Evolutionary conservation across 345 rosid genomes (phyloP), one percentile per base, ranked within the genome.

Genomic region (Microcos paniculata): DNA sequence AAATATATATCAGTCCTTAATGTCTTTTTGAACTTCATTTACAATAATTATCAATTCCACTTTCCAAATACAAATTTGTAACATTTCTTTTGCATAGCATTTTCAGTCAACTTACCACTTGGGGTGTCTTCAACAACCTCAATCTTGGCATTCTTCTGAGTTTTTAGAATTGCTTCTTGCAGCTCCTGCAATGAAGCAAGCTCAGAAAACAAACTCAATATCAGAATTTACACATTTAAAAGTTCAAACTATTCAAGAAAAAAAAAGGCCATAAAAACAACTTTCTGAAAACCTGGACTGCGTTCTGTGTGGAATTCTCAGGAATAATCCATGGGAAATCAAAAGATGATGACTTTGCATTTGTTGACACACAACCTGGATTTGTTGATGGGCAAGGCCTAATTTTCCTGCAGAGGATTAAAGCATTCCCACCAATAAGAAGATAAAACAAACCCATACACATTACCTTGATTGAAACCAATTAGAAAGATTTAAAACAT

Each of bases 301-400:
- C 88, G 80, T 87, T 84, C 21, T 71, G 82, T 8, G 61, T 68
- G 40, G 87, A 83, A 73, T 56, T 75, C 48, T 88, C 92, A 33
- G 96, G 91, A 80, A 94, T 88, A 19, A 31, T 83, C 88, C 77
- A 83, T 2, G 98, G 98, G 76, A 94, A 92, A 24, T 88, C 78
- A 71, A 90, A 95, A 38, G 92, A 89, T n/a, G 97, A 86, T 11
- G 99, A 91, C 77, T 86, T 90, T 0, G 99, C 97, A 80, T 95
- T 95, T 12, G 98, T 90, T 0, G 99, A 91, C 6, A 95, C 77
- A 84, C 98, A 93, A 5, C 98, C 90, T 3, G 99, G 96, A 79
- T 95, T 93, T 3, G 83, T 84, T 4, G 99, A 93, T 31, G 99
- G 99, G 70, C 98, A 95, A 72, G 98, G 92, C 73, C 94, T 84